Percentiles rank a stretch among this genome's conserved stretches.
phyloP scores from a whole-genome alignment of 495 filamentous ascomycete species.

The Hypoxylon crocopeplum region DNA sequence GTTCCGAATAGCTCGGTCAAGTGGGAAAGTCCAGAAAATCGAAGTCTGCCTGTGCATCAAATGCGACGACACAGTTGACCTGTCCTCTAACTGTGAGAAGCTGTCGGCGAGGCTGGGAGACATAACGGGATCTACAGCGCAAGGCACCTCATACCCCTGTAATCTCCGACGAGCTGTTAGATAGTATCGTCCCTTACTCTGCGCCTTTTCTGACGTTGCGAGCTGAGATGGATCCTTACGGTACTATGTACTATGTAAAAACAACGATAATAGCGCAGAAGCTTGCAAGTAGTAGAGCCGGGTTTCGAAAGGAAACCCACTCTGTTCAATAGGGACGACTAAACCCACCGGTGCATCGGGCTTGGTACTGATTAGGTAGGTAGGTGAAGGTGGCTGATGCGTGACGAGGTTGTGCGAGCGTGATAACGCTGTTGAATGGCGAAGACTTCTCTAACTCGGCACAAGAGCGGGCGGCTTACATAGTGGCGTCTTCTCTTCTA shows the following conservation, averaged over 20 bases:
- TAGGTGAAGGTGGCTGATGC: conserved; percentile 10
- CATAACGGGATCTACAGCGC: conserved; percentile 13
- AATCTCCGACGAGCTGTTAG: neutral
- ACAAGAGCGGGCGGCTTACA: neutral
- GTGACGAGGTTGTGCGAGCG: neutral
- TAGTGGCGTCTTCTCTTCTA: neutral
- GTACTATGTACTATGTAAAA: too few relatives aligned
- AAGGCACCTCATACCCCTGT: conserved; percentile 1
- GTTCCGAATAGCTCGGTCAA: neutral
- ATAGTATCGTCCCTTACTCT: neutral
- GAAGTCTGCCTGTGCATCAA: too few relatives aligned
- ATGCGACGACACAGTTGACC: too few relatives aligned
- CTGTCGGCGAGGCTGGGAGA: too few relatives aligned
- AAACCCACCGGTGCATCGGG: conserved; percentile 9
- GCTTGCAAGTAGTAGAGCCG: too few relatives aligned
- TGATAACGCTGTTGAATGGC: conserved; percentile 5
- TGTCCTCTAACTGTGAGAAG: too few relatives aligned
- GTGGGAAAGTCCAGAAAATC: neutral
- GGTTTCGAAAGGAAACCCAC: neutral
- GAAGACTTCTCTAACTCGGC: neutral
- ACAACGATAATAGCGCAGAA: too few relatives aligned
- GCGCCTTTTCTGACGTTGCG: too few relatives aligned
- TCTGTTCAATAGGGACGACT: too few relatives aligned
- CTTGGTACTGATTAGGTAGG: conserved; percentile 22
- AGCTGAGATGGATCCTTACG: too few relatives aligned